Evolutionary conservation across 495 filamentous ascomycete genomes (phyloP).

Genomic region (Neurospora sp.): DNA sequence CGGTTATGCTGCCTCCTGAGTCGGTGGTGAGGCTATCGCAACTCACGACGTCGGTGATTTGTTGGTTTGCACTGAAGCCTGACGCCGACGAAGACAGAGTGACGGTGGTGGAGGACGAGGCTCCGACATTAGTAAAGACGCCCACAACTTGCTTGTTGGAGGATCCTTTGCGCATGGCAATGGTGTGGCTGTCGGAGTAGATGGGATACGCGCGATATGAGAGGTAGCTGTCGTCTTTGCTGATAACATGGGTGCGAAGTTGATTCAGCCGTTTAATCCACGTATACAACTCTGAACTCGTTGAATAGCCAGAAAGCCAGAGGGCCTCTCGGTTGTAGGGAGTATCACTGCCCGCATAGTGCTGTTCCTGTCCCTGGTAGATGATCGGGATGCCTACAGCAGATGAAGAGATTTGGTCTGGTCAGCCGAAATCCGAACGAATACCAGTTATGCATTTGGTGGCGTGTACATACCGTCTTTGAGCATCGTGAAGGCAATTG

Average conservation of each 20-base stretch:
- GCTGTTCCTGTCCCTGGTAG: slow-evolving; percentile 60
- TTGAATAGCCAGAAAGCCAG: slow-evolving; percentile 59
- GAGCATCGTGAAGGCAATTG: slow-evolving; percentile 61
- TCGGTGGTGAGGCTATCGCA: slow-evolving; percentile 37
- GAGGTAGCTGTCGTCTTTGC: slow-evolving; percentile 34
- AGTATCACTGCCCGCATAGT: slow-evolving; percentile 46
- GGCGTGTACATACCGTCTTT: slow-evolving; percentile 32
- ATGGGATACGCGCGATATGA: slow-evolving; percentile 45
- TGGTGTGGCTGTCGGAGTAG: slow-evolving; percentile 44
- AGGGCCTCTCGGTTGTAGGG: slow-evolving; percentile 65
- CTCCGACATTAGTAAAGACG: slow-evolving; percentile 51
- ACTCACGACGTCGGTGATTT: slow-evolving; percentile 40
- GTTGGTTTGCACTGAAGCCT: slow-evolving; percentile 27
- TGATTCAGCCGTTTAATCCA: slow-evolving; percentile 44
- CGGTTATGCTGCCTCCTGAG: slow-evolving; percentile 31
- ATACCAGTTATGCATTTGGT: slow-evolving; percentile 10
- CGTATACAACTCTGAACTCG: slow-evolving; percentile 47
- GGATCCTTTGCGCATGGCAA: slow-evolving; percentile 58
- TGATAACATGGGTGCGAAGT: slow-evolving; percentile 48
- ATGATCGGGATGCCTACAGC: slow-evolving; percentile 31
- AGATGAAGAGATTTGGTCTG: not conserved
- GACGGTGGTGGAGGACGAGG: slow-evolving; percentile 35
- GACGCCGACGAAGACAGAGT: slow-evolving; percentile 32
- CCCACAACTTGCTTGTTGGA: slow-evolving; percentile 46
- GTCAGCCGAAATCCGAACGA: not conserved